Conservation (phyloP, 2,329 filamentous ascomycete species). For the Ophiostoma novo-ulmi region DNA sequence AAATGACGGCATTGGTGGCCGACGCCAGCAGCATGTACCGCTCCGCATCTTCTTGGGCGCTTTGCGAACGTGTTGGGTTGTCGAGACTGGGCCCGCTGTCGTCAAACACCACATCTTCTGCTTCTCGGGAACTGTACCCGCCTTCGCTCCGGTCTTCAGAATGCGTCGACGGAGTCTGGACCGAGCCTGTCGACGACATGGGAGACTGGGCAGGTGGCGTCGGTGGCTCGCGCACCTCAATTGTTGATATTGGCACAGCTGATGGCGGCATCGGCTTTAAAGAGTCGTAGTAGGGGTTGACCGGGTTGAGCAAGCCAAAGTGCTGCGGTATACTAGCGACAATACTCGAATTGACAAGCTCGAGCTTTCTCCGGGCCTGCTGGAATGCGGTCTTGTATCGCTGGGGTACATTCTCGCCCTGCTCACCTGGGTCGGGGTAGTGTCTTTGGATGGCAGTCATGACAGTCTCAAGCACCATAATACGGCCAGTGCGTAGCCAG, state of each 20-base stretch:
- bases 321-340: conserved; percentile 47
- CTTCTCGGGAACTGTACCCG: conserved; percentile 4
- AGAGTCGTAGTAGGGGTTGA: conserved; percentile 34
- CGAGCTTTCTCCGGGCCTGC: conserved; percentile 39
- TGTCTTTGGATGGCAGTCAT: conserved; percentile 40
- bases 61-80: conserved; percentile 38
- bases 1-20: conserved; percentile 46
- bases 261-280: conserved; percentile 16
- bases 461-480: conserved; percentile 46
- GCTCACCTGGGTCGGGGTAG: conserved; percentile 29
- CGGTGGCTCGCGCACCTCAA: conserved; percentile 23
- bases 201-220: conserved; percentile 24
- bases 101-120: conserved; percentile 25
- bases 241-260: conserved; percentile 22
- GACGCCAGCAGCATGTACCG: conserved; percentile 47
- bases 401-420: conserved; percentile 28
- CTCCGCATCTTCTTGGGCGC: conserved; percentile 38
- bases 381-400: conserved; percentile 35
- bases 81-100: conserved; percentile 38
- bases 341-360: conserved; percentile 40
- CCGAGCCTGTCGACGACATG: conserved; percentile 19
- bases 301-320: conserved; percentile 44
- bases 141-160: background rate
- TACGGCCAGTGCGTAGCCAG: conserved; percentile 42
- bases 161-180: conserved; percentile 18